Evolutionary conservation across 2,329 filamentous ascomycete species (phyloP).

Genomic region (Dendrostoma leiphaemia): DNA sequence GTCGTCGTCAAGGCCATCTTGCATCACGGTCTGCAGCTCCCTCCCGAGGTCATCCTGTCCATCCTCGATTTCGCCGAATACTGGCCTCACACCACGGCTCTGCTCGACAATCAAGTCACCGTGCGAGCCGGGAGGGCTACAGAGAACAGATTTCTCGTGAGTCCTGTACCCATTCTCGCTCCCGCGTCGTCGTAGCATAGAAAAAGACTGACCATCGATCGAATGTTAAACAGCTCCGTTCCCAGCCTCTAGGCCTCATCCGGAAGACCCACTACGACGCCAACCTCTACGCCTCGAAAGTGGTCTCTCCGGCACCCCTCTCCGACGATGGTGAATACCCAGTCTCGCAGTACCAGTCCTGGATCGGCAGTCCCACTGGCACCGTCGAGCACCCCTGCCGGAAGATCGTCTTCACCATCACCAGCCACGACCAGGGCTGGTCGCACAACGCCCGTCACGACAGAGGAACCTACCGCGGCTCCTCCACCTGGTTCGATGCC

Average conservation of each 20-base stretch:
- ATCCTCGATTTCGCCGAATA: conserved; percentile 62
- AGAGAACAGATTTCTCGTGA: conserved; percentile 42
- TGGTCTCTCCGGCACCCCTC: conserved; percentile 13
- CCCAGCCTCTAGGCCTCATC: conserved; percentile 38
- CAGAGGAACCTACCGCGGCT: conserved; percentile 41
- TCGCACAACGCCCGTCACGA: conserved; percentile 10
- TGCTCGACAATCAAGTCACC: conserved; percentile 21
- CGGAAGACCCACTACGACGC: conserved; percentile 26
- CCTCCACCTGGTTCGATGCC: conserved; percentile 64
- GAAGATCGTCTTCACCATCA: conserved; percentile 60
- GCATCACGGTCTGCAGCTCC: conserved; percentile 41
- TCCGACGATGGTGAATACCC: conserved; percentile 27
- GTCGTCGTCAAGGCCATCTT: conserved; percentile 47
- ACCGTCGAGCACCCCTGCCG: conserved; percentile 49
- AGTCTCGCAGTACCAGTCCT: conserved; percentile 31
- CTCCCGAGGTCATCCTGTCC: conserved; percentile 52
- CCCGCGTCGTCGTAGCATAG: no score
- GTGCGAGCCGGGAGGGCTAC: neutral
- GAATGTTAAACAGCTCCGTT: conserved; percentile 41
- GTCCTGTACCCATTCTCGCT: conserved; percentile 9
- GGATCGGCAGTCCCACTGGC: conserved; percentile 39
- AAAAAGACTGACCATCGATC: no score
- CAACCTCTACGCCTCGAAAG: conserved; percentile 20
- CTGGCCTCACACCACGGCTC: conserved; percentile 51
- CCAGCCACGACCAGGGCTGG: conserved; percentile 60